phyloP scores from a whole-genome alignment of 352 stramenopile species.

The Globisporangium rhizosaccharum region DNA sequence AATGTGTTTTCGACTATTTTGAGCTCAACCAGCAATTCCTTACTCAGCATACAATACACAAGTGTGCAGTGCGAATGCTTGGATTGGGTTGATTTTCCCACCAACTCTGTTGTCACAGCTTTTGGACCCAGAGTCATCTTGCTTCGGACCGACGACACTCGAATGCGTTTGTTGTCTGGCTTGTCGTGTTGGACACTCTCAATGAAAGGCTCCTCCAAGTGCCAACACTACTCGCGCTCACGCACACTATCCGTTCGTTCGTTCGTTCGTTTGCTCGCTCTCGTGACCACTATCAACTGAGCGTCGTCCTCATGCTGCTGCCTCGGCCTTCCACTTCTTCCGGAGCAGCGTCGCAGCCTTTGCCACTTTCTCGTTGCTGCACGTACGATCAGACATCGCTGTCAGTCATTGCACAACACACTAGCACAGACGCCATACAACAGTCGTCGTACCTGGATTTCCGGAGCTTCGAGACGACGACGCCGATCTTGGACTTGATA shows the following conservation, averaged over 20 bases:
- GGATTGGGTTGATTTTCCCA: too few species aligned
- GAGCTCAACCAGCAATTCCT: too few species aligned
- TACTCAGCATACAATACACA: too few species aligned
- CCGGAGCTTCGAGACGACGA: conserved; percentile 67
- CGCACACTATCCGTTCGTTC: background rate
- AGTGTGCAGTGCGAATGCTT: too few species aligned
- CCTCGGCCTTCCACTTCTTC: conserved; percentile 78
- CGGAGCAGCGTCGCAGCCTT: conserved; percentile 53
- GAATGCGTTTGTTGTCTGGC: too few species aligned
- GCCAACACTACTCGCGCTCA: too few species aligned
- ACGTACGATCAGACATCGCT: conserved; percentile 31
- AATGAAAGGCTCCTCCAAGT: too few species aligned
- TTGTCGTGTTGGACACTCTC: too few species aligned
- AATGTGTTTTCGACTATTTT: background rate
- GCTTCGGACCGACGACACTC: too few species aligned
- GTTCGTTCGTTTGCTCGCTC: background rate
- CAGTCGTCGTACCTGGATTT: conserved; percentile 48
- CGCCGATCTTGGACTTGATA: conserved; percentile 74
- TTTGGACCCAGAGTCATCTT: too few species aligned
- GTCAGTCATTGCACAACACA: conserved; percentile 1
- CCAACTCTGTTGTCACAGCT: too few species aligned
- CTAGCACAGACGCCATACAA: background rate
- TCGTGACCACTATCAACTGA: conserved; percentile 1
- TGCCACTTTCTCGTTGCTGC: conserved; percentile 53
- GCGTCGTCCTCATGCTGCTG: conserved; percentile 14